phyloP scores from a whole-genome alignment of 83 land plant genomes.

The Diphasiastrum complanatum region DNA sequence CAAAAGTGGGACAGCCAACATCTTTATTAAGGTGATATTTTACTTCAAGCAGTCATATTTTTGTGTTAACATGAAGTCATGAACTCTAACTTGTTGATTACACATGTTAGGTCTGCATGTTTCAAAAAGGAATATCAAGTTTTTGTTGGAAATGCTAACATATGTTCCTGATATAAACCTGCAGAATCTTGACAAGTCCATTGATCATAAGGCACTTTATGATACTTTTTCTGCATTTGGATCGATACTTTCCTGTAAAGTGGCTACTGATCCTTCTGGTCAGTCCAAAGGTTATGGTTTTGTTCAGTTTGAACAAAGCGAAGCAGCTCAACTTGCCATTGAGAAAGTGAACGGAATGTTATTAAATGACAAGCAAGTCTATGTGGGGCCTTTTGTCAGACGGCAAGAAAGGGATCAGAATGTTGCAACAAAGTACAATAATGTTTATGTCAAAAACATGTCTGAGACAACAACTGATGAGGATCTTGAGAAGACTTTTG shows the following conservation, averaged over 20 bases:
- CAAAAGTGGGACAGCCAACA: too few relatives aligned
- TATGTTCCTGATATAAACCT: too few relatives aligned
- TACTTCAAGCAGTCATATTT: too few relatives aligned
- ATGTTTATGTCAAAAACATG: constrained; percentile 7
- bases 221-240: constrained; percentile 7
- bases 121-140: too few relatives aligned
- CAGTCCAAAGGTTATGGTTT: too few relatives aligned
- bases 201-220: constrained; percentile 9
- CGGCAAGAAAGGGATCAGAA: constrained; percentile 11
- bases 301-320: constrained; percentile 1
- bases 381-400: constrained; percentile 14
- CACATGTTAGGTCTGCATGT: too few relatives aligned
- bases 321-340: constrained; percentile 4
- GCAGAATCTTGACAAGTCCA: constrained; percentile 14
- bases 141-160: too few relatives aligned
- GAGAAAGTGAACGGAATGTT: constrained; percentile 8
- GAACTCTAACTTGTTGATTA: too few relatives aligned
- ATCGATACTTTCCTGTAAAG: too few relatives aligned
- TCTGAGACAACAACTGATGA: constrained; percentile 11
- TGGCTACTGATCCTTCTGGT: too few relatives aligned
- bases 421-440: constrained; percentile 7
- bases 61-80: too few relatives aligned
- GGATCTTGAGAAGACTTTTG: constrained; percentile 5
- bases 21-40: too few relatives aligned
- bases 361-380: constrained; percentile 1